Evolutionary conservation across 139 green algal species (phyloP), one percentile per base, ranked within the genome.

Genomic region (Volvox africanus): DNA sequence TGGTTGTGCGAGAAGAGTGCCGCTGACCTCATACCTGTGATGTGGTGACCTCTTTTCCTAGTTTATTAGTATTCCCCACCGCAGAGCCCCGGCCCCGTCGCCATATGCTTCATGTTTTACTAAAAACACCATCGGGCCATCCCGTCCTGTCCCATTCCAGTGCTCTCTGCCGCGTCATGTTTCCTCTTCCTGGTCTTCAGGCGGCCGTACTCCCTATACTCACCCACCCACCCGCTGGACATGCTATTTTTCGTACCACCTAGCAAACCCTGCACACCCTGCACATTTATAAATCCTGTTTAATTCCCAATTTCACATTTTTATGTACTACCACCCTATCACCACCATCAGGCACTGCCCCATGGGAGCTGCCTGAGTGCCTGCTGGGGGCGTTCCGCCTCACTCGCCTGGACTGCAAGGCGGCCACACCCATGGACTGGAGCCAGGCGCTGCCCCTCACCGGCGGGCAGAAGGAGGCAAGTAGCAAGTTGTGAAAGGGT

Each of bases 351-450:
- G 87, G 87, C 69, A 76, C 37, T 20, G 88, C 79, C 32, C 76
- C 79, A 32, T 92, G 89, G 81, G 91, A 95, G 92, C 92, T 95
- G 86, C 93, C 93, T 33, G 93, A 95, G 89, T 82, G 71, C 86
- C 93, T 94, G 92, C 76, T 95, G 81, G 93, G 93, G 65, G 71
- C 82, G 26, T 82, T 93, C 61, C 84, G 93, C 33, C n/a, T 86
- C 18, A 11, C 28, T 26, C 33, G 68, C 6, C 76, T 91, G 76
- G 76, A 91, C 87, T 79, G 44, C 55, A 61, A 35, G 24, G 86
- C 36, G 20, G 73, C 50, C 32, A 32, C 11, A 11, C 26, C 44
- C n/a, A 28, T 90, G 86, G 86, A 90, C 86, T 90, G 86, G 86
- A 35, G 71, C 86, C 19, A 17, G 50, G 86, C 73, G 86, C 69